phyloP scores from a whole-genome alignment of 2,329 filamentous ascomycete genomes.

The Colletotrichum lini region DNA sequence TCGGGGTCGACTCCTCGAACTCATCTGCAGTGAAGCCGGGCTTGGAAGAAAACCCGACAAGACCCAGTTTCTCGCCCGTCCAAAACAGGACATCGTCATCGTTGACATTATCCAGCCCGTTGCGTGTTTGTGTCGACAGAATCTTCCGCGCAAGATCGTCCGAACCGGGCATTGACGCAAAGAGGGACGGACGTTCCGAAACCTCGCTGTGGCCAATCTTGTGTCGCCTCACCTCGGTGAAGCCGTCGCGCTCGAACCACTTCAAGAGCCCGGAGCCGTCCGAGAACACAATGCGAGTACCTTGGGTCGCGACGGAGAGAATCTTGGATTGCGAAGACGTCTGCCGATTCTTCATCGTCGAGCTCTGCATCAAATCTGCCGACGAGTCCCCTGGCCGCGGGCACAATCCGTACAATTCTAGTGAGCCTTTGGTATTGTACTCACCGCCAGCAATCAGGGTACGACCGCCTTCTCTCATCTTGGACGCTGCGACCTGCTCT shows the following conservation, averaged over 20 bases:
- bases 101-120: slow-evolving; percentile 54
- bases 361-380: slow-evolving; percentile 54
- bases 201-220: slow-evolving; percentile 70
- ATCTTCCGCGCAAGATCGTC: slow-evolving; percentile 88
- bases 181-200: slow-evolving; percentile 63
- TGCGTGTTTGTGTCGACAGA: slow-evolving; percentile 68
- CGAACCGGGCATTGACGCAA: slow-evolving; percentile 65
- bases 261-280: slow-evolving; percentile 88
- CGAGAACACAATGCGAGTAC: slow-evolving; percentile 84
- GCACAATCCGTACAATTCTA: slow-evolving; percentile 85
- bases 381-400: slow-evolving; percentile 32
- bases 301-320: slow-evolving; percentile 85
- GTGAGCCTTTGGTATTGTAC: slow-evolving; percentile 90
- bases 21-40: slow-evolving; percentile 64
- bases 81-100: slow-evolving; percentile 84
- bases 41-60: slow-evolving; percentile 74
- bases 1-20: slow-evolving; percentile 63
- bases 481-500: slow-evolving; percentile 68
- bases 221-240: slow-evolving; percentile 69
- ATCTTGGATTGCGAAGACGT: slow-evolving; percentile 86
- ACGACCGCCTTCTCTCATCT: slow-evolving; percentile 66
- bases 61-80: slow-evolving; percentile 88
- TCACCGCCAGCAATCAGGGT: slow-evolving; percentile 88
- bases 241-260: slow-evolving; percentile 91
- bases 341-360: slow-evolving; percentile 82